Percentiles rank a stretch among this genome's conserved stretches.
Evolutionary conservation across 805 yeast genomes (phyloP).

Genomic region (Zygosaccharomyces rouxii): DNA sequence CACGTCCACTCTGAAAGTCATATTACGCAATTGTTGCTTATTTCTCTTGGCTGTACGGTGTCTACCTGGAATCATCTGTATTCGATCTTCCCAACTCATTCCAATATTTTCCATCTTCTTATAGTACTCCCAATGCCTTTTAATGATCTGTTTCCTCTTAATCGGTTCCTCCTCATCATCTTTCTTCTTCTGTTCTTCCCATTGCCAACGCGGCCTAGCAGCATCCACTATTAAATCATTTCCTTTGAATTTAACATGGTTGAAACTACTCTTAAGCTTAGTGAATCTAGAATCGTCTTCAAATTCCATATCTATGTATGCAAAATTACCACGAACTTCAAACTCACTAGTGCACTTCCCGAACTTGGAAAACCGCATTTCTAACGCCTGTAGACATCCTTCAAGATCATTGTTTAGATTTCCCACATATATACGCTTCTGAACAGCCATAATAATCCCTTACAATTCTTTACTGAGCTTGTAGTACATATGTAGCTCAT

Average conservation of each 20-base stretch:
- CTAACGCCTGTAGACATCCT: constrained; percentile 40
- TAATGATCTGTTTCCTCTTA: constrained; percentile 33
- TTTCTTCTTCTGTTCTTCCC: constrained; percentile 45
- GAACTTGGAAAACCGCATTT: constrained; percentile 53
- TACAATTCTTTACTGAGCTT: too few species aligned
- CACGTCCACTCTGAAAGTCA: constrained; percentile 61
- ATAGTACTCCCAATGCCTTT: constrained; percentile 39
- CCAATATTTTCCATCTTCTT: constrained; percentile 38
- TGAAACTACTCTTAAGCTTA: constrained; percentile 51
- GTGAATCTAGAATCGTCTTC: constrained; percentile 38
- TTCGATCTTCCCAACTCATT: constrained; percentile 41
- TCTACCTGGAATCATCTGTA: constrained; percentile 53
- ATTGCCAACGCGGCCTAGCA: constrained; percentile 57
- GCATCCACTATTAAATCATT: constrained; percentile 52
- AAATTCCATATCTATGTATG: constrained; percentile 58
- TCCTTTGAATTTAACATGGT: constrained; percentile 76
- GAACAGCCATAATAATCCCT: constrained; percentile 7
- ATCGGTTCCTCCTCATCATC: constrained; percentile 35
- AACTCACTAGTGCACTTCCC: constrained; percentile 49
- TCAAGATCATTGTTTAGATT: constrained; percentile 26
- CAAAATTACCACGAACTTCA: constrained; percentile 59
- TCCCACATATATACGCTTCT: constrained; percentile 33
- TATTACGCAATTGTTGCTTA: constrained; percentile 33
- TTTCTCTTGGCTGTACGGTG: constrained; percentile 54
- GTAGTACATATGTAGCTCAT: not conserved